Base-by-base conservation (phyloP, 768 basidiomycete species). In the Leccinum disarticulatum region DNA sequence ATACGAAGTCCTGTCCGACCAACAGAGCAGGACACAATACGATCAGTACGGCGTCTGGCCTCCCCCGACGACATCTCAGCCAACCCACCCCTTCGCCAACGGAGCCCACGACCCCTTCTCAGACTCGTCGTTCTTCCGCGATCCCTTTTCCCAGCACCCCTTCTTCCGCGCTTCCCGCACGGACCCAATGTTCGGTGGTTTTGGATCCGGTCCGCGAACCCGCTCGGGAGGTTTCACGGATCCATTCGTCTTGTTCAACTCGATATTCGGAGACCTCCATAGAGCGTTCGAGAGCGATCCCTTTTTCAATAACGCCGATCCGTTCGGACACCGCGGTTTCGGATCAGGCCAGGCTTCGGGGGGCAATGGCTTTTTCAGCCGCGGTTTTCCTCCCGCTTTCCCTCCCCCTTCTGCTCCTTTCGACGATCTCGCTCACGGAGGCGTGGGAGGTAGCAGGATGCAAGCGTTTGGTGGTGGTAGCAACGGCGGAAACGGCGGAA, bases 41-140 rank as follows among this genome's bases (percentile, higher is more conserved):
- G 91, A 93, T 66, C 69, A 72, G n/a, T 75, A 87, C 62, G 89
- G 90, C 38, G 78, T 85, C 52, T 92, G 87, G 86, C 91, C 43
- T 19, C 43, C 91, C 11, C 88, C 87, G 9, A 87, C 87, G n/a
- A 49, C 57, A 19, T 52, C 68, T 15, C 56, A 65, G 8, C 65
- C 62, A 30, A 41, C 31, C 4, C 56, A 38, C 3, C 60, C 65
- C 41, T 63, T 60, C 25, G 11, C 61, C 63, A 62, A 64, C 28
- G 63, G 61, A 52, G 38, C 25, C 55, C 62, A 64, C 47, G 52
- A 61, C 25, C 48, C 65, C 19, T 73, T 71, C 55, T 52, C 60
- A 13, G 48, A 52, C 14, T 59, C 68, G 31, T 68, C 68, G 31
- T 66, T 64, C 61, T 69, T 60, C 61, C 60, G 52, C 41, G 62